Percentiles rank a stretch among this genome's conserved stretches.
Evolutionary conservation across 331 rosid species (phyloP).

Genomic region (Acacia concinna): DNA sequence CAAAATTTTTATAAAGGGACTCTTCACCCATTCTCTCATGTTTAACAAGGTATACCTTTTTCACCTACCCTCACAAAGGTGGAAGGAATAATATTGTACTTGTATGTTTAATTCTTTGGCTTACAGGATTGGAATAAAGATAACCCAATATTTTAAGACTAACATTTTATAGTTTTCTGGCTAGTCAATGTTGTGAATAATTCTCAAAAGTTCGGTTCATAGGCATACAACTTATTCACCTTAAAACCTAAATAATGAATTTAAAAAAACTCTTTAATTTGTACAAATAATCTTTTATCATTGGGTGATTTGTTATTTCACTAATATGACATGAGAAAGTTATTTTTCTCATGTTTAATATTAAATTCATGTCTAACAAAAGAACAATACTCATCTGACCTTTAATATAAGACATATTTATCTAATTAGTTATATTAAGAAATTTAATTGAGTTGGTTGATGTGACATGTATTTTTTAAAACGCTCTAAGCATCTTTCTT

Average conservation of each 20-base stretch:
- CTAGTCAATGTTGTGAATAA: background rate
- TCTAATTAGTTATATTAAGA: too few species aligned
- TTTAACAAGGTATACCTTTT: background rate
- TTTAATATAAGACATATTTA: too few species aligned
- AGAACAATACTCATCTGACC: too few species aligned
- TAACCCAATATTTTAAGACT: background rate
- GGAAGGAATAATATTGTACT: constrained; percentile 5
- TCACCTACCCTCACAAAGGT: background rate
- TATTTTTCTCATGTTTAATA: background rate
- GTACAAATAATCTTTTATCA: background rate
- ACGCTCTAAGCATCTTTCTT: too few species aligned
- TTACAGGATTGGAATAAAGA: background rate
- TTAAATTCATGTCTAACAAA: background rate
- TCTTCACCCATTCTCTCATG: too few species aligned
- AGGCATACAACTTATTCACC: background rate
- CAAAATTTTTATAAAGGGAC: too few species aligned
- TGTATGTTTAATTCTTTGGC: constrained; percentile 28
- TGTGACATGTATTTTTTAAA: too few species aligned
- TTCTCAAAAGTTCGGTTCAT: background rate
- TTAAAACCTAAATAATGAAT: background rate
- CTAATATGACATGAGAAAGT: background rate
- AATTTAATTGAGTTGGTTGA: too few species aligned
- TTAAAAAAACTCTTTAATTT: background rate
- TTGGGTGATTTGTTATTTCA: background rate
- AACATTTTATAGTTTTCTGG: background rate